Conservation (phyloP, 176 grass and related monocot species). For the Thalia dealbata region DNA sequence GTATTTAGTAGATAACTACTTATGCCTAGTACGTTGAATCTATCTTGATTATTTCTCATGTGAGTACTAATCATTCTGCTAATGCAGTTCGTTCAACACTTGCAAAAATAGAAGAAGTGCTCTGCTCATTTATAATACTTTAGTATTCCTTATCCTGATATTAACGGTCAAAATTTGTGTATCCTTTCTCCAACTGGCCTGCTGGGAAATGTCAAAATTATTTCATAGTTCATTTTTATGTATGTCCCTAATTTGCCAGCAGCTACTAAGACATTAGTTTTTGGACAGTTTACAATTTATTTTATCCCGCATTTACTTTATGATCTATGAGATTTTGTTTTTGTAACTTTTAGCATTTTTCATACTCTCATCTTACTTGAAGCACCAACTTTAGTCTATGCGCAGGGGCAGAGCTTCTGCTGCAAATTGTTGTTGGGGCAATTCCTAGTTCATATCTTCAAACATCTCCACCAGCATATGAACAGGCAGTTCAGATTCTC, state of each 20-base stretch:
- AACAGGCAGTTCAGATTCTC: constrained; percentile 65
- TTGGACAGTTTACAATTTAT: neutral
- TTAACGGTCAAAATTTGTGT: neutral
- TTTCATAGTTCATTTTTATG: too few species aligned
- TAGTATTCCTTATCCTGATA: neutral
- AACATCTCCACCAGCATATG: constrained; percentile 30
- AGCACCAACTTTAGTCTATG: constrained; percentile 40
- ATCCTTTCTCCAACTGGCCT: neutral
- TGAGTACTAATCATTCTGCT: too few species aligned
- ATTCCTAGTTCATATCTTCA: constrained; percentile 51
- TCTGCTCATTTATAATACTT: neutral
- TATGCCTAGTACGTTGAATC: neutral
- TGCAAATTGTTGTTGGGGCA: constrained; percentile 49
- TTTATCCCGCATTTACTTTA: neutral
- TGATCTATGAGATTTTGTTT: neutral
- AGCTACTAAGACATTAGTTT: too few species aligned
- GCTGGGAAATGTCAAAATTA: neutral
- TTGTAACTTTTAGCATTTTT: neutral
- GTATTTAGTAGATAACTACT: constrained; percentile 2
- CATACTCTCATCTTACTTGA: neutral
- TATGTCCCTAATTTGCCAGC: too few species aligned
- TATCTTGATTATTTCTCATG: neutral
- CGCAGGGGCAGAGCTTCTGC: constrained; percentile 67
- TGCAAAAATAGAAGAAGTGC: neutral
- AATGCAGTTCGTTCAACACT: neutral